Evolutionary conservation across 2,329 filamentous ascomycete species (phyloP).

Genomic region (Ophiostoma angusticollis): DNA sequence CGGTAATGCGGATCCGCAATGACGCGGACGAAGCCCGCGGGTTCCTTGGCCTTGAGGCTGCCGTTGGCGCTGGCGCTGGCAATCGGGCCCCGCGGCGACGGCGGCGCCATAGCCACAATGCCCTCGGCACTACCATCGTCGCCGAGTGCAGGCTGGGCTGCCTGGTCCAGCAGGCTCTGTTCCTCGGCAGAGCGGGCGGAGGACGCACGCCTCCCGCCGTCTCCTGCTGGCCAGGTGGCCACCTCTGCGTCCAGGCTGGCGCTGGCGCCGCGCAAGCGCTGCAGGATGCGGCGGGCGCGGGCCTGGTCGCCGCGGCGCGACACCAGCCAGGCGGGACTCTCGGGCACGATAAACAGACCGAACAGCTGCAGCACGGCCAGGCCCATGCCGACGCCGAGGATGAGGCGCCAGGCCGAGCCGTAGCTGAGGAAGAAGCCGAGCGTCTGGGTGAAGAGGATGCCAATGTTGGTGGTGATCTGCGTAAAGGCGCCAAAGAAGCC

Average conservation of each 20-base stretch:
- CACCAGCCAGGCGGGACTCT: constrained; percentile 81
- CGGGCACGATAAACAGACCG: constrained; percentile 64
- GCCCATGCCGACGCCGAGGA: constrained; percentile 59
- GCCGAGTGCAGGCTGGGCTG: neutral
- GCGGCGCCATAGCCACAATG: constrained; percentile 13
- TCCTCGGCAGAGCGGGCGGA: constrained; percentile 42
- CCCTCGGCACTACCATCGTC: constrained; percentile 14
- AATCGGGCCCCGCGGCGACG: constrained; percentile 1
- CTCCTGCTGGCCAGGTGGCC: constrained; percentile 41
- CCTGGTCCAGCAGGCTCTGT: constrained; percentile 48
- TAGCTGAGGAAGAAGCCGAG: constrained; percentile 80
- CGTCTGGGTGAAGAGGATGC: constrained; percentile 71
- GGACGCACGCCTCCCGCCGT: constrained; percentile 17
- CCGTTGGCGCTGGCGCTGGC: constrained; percentile 2
- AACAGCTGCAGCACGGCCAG: constrained; percentile 55
- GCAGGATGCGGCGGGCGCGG: constrained; percentile 54
- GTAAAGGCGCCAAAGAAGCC: constrained; percentile 78
- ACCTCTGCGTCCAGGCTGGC: constrained; percentile 64
- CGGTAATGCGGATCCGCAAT: constrained; percentile 54
- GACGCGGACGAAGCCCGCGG: constrained; percentile 52
- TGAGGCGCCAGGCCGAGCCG: constrained; percentile 68
- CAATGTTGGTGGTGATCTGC: constrained; percentile 85
- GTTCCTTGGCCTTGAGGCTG: constrained; percentile 12
- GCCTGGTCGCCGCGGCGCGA: constrained; percentile 44
- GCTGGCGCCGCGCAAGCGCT: constrained; percentile 59